Evolutionary conservation across 768 basidiomycete species (phyloP), one percentile per base, ranked within the genome.

Genomic region (Russula olivacea): DNA sequence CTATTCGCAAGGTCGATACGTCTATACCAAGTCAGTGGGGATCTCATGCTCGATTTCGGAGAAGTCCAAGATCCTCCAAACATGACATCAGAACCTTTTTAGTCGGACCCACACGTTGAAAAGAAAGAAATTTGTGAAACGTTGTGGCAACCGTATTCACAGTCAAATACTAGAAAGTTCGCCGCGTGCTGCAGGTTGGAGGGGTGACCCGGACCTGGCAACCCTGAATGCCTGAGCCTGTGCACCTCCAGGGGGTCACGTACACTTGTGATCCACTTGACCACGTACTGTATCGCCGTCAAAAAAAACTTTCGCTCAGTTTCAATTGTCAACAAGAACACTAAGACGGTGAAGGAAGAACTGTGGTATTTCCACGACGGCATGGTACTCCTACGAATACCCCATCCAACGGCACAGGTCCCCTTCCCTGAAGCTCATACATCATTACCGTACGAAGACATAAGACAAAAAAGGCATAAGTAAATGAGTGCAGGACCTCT

Each of bases 381-480:
- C n/a, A 28, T 43, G 32, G 40, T 47, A 51, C 38, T 7, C 49
- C 55, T 41, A 38, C 30, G 28, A 17, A 48, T 23, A n/a, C 54
- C 60, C 45, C 10, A 45, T 45, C 43, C 40, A 43, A 25, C 19
- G 8, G 30, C 3, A 34, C 45, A 40, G 32, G 3, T 47, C 40
- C 55, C 21, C n/a, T 28, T 38, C 4, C 41, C 47, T 51, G 52
- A 17, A 23, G 40, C 7, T 58, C 50, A 45, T 52, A 52, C 50
- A 53, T 62, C 61, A 57, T 63, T 43, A 52, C 4, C 58, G 51
- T 64, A 59, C 32, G 23, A 23, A 34, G 43, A 34, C 52, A 51
- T 56, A 38, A 58, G 23, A 5, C 17, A 43, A 53, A 23, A 15
- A 58, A 58, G 45, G 45, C 61, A 63, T 52, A 45, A 30, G 47